Evolutionary conservation across 495 filamentous ascomycete species (phyloP).

Genomic region (Tuber microsphaerosporum): DNA sequence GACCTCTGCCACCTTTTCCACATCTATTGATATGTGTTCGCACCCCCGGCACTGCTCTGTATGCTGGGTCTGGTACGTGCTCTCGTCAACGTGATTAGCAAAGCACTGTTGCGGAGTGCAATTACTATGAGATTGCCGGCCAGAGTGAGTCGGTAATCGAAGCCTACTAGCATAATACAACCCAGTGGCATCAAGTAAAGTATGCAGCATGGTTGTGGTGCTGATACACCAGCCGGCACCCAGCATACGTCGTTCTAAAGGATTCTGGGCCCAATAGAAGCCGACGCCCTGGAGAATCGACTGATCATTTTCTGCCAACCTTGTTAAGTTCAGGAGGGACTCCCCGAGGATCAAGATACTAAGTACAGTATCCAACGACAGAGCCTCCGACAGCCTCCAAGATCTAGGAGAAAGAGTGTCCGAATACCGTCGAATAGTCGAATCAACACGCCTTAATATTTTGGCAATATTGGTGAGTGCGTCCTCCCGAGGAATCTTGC

Average conservation of each 20-base stretch:
- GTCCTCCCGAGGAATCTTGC: neutral
- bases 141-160: neutral
- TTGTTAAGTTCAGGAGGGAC: constrained; percentile 4
- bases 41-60: neutral
- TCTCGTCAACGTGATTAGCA: constrained; percentile 15
- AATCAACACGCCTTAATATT: constrained; percentile 7
- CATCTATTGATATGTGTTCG: constrained; percentile 13
- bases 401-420: neutral
- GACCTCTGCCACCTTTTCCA: neutral
- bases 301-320: neutral
- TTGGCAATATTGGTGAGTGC: neutral
- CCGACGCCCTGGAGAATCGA: neutral
- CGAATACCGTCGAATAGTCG: neutral
- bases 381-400: neutral
- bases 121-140: neutral
- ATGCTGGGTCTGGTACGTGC: constrained; percentile 17
- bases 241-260: constrained; percentile 10
- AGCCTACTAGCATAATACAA: constrained; percentile 7
- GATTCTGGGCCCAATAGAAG: constrained; percentile 11
- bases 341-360: constrained; percentile 16
- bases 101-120: constrained; percentile 10
- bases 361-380: constrained; percentile 11
- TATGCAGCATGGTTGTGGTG: constrained; percentile 10
- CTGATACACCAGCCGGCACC: constrained; percentile 12
- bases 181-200: constrained; percentile 5